Conservation (phyloP, 139 green algal genomes). For the Astrephomene gubernaculifera region DNA sequence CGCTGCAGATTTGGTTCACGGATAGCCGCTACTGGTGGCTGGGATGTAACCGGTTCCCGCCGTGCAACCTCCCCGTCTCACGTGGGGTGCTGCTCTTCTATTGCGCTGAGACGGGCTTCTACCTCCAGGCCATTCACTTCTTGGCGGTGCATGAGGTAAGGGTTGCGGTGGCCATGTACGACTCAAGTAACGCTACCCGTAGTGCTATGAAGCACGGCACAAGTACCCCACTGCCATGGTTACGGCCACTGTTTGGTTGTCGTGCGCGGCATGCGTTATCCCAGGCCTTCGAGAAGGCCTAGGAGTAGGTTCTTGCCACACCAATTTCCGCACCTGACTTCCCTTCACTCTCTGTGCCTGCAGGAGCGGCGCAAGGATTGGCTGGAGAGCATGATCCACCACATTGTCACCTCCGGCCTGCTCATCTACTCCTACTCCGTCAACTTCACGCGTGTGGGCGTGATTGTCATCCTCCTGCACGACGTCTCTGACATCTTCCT, state of each 20-base stretch:
- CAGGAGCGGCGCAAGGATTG: slow-evolving; percentile 88
- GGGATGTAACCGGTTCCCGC: slow-evolving; percentile 71
- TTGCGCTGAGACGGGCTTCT: slow-evolving; percentile 84
- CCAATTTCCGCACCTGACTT: too few relatives aligned
- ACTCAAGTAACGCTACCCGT: too few relatives aligned
- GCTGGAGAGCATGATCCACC: slow-evolving; percentile 83
- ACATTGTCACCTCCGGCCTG: slow-evolving; percentile 79
- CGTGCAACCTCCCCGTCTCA: slow-evolving; percentile 65
- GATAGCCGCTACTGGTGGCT: slow-evolving; percentile 66
- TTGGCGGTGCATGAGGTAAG: slow-evolving; percentile 62
- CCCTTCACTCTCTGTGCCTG: too few relatives aligned
- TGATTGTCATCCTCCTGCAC: slow-evolving; percentile 87
- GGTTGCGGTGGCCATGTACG: too few relatives aligned
- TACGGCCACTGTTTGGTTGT: too few relatives aligned
- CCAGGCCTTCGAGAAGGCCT: too few relatives aligned
- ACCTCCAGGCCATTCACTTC: slow-evolving; percentile 72
- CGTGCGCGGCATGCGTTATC: too few relatives aligned
- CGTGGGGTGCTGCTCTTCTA: slow-evolving; percentile 81
- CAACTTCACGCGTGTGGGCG: slow-evolving; percentile 83
- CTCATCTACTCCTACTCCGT: slow-evolving; percentile 61
- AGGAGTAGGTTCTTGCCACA: too few relatives aligned
- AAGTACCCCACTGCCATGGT: too few relatives aligned
- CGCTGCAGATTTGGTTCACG: slow-evolving; percentile 38
- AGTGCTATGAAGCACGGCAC: too few relatives aligned
- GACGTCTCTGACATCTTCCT: slow-evolving; percentile 92